A percentile compares a stretch with the other conserved stretches of the same genome.
These are phyloP conservation scores for Lipomyces sp. DNA, from an alignment of 805 yeast genomes.

Conservation along the genomic window DNA sequence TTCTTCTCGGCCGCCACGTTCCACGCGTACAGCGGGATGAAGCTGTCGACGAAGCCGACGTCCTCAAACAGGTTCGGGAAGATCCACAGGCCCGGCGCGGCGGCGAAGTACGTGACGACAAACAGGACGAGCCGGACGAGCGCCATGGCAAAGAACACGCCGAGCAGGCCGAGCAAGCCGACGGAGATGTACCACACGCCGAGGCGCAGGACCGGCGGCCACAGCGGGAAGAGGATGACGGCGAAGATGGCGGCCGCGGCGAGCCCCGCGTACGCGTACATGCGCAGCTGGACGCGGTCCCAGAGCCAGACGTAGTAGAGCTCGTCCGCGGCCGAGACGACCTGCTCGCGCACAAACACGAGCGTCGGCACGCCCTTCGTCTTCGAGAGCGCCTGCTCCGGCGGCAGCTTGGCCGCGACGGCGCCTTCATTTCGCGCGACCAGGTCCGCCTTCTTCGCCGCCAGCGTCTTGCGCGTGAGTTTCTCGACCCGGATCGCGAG, in stretches of 20 bases:
- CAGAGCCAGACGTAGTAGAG: slow-evolving; percentile 80
- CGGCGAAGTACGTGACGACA: slow-evolving; percentile 52
- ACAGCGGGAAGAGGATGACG: slow-evolving; percentile 79
- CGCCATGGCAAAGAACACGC: slow-evolving; percentile 71
- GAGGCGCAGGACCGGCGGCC: slow-evolving; percentile 87
- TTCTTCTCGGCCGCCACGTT: slow-evolving; percentile 38
- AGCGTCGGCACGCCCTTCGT: slow-evolving; percentile 49
- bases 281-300: slow-evolving; percentile 65
- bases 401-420: slow-evolving; percentile 22
- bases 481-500: slow-evolving; percentile 67
- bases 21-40: slow-evolving; percentile 85
- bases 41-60: slow-evolving; percentile 89
- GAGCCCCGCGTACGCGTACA: slow-evolving; percentile 59
- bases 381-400: slow-evolving; percentile 18
- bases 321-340: slow-evolving; percentile 39
- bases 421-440: too few species aligned
- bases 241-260: slow-evolving; percentile 63
- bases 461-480: slow-evolving; percentile 52
- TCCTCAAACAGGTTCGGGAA: slow-evolving; percentile 96
- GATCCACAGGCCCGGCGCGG: slow-evolving; percentile 83
- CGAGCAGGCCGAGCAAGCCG: slow-evolving; percentile 68
- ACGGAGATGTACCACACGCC: slow-evolving; percentile 90
- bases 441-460: slow-evolving; percentile 11
- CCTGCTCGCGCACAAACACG: slow-evolving; percentile 39
- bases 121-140: slow-evolving; percentile 73